Conservation (phyloP, 2,329 filamentous ascomycete species). For the Fusarium oxysporum region DNA sequence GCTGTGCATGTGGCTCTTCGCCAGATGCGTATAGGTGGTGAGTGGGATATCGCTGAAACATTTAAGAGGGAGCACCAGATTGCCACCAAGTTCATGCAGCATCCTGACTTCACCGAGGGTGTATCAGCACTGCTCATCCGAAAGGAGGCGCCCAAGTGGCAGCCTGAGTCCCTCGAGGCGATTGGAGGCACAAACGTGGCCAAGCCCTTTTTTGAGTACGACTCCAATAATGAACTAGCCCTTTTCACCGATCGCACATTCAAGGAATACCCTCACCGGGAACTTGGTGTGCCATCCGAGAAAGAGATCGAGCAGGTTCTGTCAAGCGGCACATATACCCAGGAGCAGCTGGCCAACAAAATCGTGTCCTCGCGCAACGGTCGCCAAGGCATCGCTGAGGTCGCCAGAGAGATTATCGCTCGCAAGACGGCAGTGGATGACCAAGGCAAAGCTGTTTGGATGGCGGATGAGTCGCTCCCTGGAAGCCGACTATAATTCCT, state of each 20-base stretch:
- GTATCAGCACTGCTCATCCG: conserved; percentile 84
- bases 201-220: conserved; percentile 75
- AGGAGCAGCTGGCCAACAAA: conserved; percentile 70
- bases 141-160: conserved; percentile 79
- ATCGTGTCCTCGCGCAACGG: conserved; percentile 69
- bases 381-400: conserved; percentile 76
- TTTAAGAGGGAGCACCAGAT: conserved; percentile 90
- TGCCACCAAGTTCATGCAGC: conserved; percentile 87
- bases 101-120: conserved; percentile 91
- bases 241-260: conserved; percentile 75
- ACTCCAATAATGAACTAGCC: conserved; percentile 60
- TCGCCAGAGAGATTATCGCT: conserved; percentile 75
- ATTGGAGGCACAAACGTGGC: conserved; percentile 68
- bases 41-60: conserved; percentile 85
- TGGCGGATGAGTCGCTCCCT: conserved; percentile 44
- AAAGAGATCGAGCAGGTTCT: conserved; percentile 64
- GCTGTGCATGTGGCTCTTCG: conserved; percentile 85
- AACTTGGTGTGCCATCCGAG: conserved; percentile 82
- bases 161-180: conserved; percentile 77
- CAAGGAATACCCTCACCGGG: conserved; percentile 76
- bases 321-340: conserved; percentile 53
- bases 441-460: conserved; percentile 58
- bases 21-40: conserved; percentile 80
- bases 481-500: conserved; percentile 50
- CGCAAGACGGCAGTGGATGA: conserved; percentile 68